Base-by-base conservation (phyloP, 768 basidiomycete genomes). In the Pulveroboletus sp. region DNA sequence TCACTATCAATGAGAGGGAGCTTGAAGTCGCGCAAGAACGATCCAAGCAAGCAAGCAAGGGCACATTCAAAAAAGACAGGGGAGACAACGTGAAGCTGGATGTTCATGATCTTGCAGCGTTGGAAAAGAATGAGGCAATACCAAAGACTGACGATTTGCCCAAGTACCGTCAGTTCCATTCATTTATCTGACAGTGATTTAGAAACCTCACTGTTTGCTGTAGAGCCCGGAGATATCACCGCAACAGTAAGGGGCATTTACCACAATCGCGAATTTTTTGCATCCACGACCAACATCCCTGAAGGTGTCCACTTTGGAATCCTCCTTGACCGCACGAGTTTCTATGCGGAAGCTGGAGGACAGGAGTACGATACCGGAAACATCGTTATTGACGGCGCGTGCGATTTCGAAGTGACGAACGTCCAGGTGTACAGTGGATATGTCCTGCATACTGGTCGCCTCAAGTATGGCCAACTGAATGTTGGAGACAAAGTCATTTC, bases 311-410 rank as follows among this genome's bases (percentile, higher is more conserved):
- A 76, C 7, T 91, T 99, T 65, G 97, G 97, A 36, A 61, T 99
- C 41, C 66, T 99, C 24, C 84, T 99, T 42, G 90, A 98, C 71
- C 79, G 79, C 38, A 97, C 97, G 4, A 92, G 87, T 71, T 97
- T 98, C 70, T 99, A 99, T 55, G 94, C 97, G 7, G 97, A 99
- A 71, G 79, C 92, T 32, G 97, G 97, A 60, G 97, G 97, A 23
- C 97, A 99, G 65, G 95, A 98, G 70, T 84, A 90, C 60, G 97
- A 99, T 65, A 97, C 91, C 0, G 97, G 97, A 46, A 90, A 87
- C 58, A 90, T 99, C 55, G 84, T 93, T 23, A 87, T 97, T 45
- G 95, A 97, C 53, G 94, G 87, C 35, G 74, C 82, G 51, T 85
- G 90, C 29, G 93, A 97, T 66, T 99, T 98, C 66, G 85, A 90